These are phyloP conservation scores for Xylaria intraflava DNA, from an alignment of 495 filamentous ascomycete species.

Conservation along the genomic window DNA sequence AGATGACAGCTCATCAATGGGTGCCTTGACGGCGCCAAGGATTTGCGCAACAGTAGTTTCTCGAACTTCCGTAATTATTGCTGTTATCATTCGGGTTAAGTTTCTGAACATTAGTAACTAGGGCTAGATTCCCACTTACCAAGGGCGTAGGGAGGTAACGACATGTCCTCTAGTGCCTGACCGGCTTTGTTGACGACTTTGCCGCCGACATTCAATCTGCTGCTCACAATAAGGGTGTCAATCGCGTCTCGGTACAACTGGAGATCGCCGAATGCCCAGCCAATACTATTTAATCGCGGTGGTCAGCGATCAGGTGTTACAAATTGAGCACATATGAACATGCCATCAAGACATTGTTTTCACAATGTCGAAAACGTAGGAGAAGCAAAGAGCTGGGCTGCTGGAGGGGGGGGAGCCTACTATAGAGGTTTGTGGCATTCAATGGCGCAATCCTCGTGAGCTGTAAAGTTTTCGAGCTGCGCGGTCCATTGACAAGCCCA, in stretches of 20 bases:
- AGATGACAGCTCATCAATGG: neutral
- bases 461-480: neutral
- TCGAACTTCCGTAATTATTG: slow-evolving; percentile 1
- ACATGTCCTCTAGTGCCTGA: slow-evolving; percentile 4
- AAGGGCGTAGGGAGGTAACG: slow-evolving; percentile 3
- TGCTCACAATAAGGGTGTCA: slow-evolving; percentile 11
- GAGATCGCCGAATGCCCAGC: slow-evolving; percentile 12
- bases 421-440: slow-evolving; percentile 12
- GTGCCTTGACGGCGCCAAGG: neutral
- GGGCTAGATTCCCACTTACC: slow-evolving; percentile 1
- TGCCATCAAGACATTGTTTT: neutral
- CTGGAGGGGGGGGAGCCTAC: neutral
- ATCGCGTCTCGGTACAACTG: slow-evolving; percentile 11
- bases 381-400: too few species aligned
- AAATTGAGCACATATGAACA: neutral
- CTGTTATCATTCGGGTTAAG: neutral
- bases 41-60: slow-evolving; percentile 6
- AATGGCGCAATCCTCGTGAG: neutral
- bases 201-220: slow-evolving; percentile 3
- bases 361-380: too few species aligned
- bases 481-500: slow-evolving; percentile 12
- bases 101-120: too few species aligned
- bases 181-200: slow-evolving; percentile 9
- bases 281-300: neutral
- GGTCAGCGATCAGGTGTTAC: neutral